A percentile compares a stretch with the other conserved stretches of the same genome.
Conservation (phyloP, 2,329 filamentous ascomycete genomes). For the Monosporascus sp. region DNA sequence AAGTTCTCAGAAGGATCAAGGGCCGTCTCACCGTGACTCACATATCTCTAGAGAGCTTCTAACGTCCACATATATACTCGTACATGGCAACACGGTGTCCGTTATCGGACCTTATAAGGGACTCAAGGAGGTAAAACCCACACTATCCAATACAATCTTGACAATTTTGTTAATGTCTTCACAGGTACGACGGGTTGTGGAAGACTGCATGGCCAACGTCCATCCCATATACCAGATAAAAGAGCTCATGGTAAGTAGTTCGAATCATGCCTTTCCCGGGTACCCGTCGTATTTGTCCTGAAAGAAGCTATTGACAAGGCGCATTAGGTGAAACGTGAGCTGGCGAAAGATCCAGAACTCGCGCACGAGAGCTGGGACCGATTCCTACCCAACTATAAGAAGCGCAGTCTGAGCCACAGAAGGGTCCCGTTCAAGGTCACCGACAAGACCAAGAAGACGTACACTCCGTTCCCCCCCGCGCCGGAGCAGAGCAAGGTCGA, state of each 20-base stretch:
- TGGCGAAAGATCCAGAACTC: constrained; percentile 82
- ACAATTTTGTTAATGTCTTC: not conserved
- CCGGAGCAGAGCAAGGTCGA: constrained; percentile 99
- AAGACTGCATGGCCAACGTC: constrained; percentile 95
- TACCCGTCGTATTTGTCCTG: too few species aligned
- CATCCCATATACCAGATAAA: constrained; percentile 81
- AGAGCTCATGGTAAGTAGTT: constrained; percentile 73
- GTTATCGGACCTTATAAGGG: constrained; percentile 91
- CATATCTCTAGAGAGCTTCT: constrained; percentile 62
- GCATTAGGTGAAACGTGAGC: constrained; percentile 74
- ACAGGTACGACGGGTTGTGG: constrained; percentile 69
- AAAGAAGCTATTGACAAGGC: constrained; percentile 36
- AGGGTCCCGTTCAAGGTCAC: constrained; percentile 77
- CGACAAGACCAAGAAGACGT: constrained; percentile 89
- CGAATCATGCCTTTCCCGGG: constrained; percentile 45
- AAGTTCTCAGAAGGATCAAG: not conserved
- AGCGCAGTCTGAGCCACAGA: constrained; percentile 79
- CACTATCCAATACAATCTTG: not conserved
- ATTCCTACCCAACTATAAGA: constrained; percentile 97
- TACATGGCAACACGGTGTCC: constrained; percentile 92
- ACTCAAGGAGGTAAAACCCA: constrained; percentile 62
- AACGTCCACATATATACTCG: constrained; percentile 86
- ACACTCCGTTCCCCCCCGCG: constrained; percentile 94
- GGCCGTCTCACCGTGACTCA: not conserved
- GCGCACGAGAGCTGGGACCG: constrained; percentile 90